phyloP scores from a whole-genome alignment of 495 filamentous ascomycete species.

The Jackrogersella minutella region DNA sequence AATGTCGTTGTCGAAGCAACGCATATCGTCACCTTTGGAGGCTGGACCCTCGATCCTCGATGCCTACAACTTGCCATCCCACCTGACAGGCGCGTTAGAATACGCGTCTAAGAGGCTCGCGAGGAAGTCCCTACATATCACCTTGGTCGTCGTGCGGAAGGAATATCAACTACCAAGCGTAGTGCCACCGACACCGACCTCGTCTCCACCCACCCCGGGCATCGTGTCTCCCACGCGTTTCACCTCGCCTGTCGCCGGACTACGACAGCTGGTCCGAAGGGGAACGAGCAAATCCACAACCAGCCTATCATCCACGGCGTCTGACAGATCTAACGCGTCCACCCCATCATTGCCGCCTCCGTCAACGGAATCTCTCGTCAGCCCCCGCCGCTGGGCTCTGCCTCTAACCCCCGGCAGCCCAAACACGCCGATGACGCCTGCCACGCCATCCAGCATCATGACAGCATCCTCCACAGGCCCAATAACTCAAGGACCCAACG shows the following conservation, averaged over 20 bases:
- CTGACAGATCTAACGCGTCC: conserved; percentile 54
- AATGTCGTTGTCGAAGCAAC: conserved; percentile 52
- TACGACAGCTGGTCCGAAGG: conserved; percentile 53
- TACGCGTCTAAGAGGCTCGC: conserved; percentile 60
- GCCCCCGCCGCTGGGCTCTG: conserved; percentile 40
- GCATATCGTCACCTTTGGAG: conserved; percentile 64
- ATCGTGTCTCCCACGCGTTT: conserved; percentile 44
- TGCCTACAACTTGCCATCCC: conserved; percentile 54
- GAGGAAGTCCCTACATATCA: conserved; percentile 56
- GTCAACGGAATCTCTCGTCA: conserved; percentile 21
- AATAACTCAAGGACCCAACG: conserved; percentile 36
- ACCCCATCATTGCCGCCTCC: conserved; percentile 56
- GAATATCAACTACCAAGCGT: conserved; percentile 56
- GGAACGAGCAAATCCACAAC: conserved; percentile 39
- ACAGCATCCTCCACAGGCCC: conserved; percentile 45
- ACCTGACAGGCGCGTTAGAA: conserved; percentile 55
- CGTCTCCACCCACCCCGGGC: conserved; percentile 41
- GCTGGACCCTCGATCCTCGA: conserved; percentile 60
- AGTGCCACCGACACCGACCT: conserved; percentile 37
- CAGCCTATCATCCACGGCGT: conserved; percentile 29
- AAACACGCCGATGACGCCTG: conserved; percentile 52
- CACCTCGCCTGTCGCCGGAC: conserved; percentile 43
- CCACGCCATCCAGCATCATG: conserved; percentile 51
- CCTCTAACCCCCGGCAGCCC: conserved; percentile 39
- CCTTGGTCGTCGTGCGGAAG: conserved; percentile 58